Conservation (phyloP, 2,329 filamentous ascomycete genomes). For the Ramularia endophylla region DNA sequence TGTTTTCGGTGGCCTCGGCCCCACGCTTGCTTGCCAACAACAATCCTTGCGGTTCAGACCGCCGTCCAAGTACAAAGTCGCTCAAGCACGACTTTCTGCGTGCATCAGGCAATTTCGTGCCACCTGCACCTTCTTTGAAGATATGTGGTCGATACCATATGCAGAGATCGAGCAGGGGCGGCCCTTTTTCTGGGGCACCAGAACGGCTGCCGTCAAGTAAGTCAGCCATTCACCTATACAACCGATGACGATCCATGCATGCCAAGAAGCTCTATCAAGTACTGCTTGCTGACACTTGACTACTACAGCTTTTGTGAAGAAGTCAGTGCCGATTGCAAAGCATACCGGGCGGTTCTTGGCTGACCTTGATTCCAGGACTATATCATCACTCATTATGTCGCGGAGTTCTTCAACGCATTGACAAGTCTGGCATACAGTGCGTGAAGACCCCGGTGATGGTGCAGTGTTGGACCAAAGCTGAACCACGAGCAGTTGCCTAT, state of each 20-base stretch:
- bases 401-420: conserved; percentile 26
- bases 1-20: too few relatives aligned
- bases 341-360: too few relatives aligned
- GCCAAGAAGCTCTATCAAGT: conserved; percentile 3
- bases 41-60: too few relatives aligned
- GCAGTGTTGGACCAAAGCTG: background rate
- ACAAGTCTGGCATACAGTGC: conserved; percentile 22
- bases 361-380: conserved; percentile 24
- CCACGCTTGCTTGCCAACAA: too few relatives aligned
- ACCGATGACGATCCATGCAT: conserved; percentile 4
- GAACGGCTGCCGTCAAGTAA: conserved; percentile 30
- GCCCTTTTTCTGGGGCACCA: conserved; percentile 1
- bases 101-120: too few relatives aligned
- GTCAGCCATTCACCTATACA: too few relatives aligned
- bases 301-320: conserved; percentile 21
- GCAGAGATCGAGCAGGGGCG: background rate
- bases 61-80: too few relatives aligned
- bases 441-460: background rate
- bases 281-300: conserved; percentile 35
- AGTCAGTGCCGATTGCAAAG: conserved; percentile 4
- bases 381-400: conserved; percentile 19
- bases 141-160: background rate
- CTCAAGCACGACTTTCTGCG: too few relatives aligned
- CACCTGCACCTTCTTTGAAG: too few relatives aligned
- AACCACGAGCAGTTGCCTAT: conserved; percentile 16